A percentile compares a stretch with the other conserved stretches of the same genome.
Evolutionary conservation across 164 flowering plant genomes (phyloP).

Genomic region (Annona squamosa): DNA sequence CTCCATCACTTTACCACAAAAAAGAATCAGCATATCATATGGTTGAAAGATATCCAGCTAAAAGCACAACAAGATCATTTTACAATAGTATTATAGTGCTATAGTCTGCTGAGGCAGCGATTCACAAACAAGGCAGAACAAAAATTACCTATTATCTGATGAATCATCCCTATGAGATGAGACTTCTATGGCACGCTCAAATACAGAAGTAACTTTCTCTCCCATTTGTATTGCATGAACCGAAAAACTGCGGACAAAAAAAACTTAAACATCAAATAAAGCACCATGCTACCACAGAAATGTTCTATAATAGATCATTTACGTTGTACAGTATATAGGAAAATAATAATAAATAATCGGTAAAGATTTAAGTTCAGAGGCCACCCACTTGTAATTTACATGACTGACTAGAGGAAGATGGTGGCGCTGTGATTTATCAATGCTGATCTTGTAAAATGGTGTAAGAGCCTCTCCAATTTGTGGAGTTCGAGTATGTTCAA

Average conservation of each 20-base stretch:
- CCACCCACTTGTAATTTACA: constrained; percentile 72
- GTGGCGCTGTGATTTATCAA: constrained; percentile 52
- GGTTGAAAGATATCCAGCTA: neutral
- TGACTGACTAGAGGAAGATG: constrained; percentile 74
- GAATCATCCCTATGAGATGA: constrained; percentile 69
- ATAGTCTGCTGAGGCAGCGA: neutral
- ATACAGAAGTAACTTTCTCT: constrained; percentile 79
- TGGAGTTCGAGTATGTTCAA: constrained; percentile 85
- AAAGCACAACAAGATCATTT: neutral
- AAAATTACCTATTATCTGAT: constrained; percentile 43
- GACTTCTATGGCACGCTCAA: constrained; percentile 77
- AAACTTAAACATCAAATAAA: constrained; percentile 1
- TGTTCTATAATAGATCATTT: neutral
- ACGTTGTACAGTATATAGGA: neutral
- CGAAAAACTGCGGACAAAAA: constrained; percentile 59
- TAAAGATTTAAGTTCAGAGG: neutral
- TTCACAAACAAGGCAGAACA: neutral
- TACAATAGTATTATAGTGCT: neutral
- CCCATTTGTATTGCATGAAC: constrained; percentile 93
- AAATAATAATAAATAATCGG: neutral
- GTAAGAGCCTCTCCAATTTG: constrained; percentile 58
- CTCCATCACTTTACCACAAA: neutral
- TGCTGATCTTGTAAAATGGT: constrained; percentile 63
- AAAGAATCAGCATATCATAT: neutral
- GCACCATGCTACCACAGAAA: neutral